phyloP scores from a whole-genome alignment of 164 flowering plant species.

The Nymphaea colorata region DNA sequence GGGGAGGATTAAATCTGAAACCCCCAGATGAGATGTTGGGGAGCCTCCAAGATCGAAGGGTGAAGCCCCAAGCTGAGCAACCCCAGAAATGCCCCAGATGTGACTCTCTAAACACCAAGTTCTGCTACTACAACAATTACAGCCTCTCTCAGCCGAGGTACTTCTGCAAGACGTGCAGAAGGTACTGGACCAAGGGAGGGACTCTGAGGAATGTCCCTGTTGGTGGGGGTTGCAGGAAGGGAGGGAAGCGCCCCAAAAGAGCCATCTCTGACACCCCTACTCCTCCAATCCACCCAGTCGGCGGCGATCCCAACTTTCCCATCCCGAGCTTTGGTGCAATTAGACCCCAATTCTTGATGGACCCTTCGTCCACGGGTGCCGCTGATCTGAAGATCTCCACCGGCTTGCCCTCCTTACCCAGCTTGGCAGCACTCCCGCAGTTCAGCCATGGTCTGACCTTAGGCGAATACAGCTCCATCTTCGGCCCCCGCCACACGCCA shows the following conservation, averaged over 20 bases:
- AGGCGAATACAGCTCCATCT: not conserved
- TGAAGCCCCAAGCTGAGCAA: not conserved
- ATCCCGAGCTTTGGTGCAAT: not conserved
- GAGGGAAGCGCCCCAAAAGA: not conserved
- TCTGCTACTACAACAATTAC: conserved; percentile 3
- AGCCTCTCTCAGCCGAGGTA: conserved; percentile 1
- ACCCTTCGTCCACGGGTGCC: not conserved
- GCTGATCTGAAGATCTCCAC: not conserved
- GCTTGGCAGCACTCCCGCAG: not conserved
- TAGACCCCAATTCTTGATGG: not conserved
- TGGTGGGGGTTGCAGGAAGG: conserved; percentile 2
- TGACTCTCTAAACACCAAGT: conserved; percentile 1
- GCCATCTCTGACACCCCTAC: not conserved
- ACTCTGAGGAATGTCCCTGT: conserved; percentile 1
- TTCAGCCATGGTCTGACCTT: not conserved
- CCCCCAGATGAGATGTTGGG: not conserved
- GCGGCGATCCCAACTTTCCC: not conserved
- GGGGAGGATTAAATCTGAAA: not conserved
- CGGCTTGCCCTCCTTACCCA: not conserved
- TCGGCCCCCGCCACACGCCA: not conserved
- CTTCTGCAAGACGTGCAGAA: conserved; percentile 3
- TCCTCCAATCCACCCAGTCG: not conserved
- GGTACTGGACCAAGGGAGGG: conserved; percentile 2
- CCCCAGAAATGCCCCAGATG: conserved; percentile 2
- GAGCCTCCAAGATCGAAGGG: not conserved